Evolutionary conservation across 2,329 filamentous ascomycete genomes (phyloP), one percentile per base, ranked within the genome.

Genomic region (Colletotrichum falcatum): DNA sequence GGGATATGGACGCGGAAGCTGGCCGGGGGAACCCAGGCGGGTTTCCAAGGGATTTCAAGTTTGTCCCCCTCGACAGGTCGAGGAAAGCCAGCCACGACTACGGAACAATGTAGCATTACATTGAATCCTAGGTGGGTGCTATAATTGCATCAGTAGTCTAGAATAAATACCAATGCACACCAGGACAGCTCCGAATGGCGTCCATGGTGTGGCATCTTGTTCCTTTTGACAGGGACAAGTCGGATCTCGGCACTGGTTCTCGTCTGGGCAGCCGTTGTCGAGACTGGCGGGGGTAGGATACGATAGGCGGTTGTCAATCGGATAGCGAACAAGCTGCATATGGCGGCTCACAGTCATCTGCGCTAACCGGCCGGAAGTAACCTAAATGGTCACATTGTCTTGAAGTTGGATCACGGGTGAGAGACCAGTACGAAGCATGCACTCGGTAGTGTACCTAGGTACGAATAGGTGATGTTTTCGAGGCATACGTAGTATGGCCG

Each of bases 201-300:
- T n/a, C 58, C 58, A 67, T 66, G 8, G 60, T 44, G 14, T 42
- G 39, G 44, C 54, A 26, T 33, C 3, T 12, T 6, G 33, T 61
- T 61, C 9, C 39, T 16, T 16, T 51, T 62, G 53, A 60, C 44
- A 54, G 42, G 58, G 53, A 54, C 64, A 54, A 71, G 58, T 23
- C 68, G 68, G 68, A 26, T 54, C 16, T 68, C 68, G 68, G 68
- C 68, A 71, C 64, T 7, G n/a, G 7, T 56, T 61, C n/a, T 49
- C 28, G 48, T 11, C 35, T 51, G 35, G 26, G 55, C 55, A 54
- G 26, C 1, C 56, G n/a, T 66, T n/a, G 5, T 44, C 9, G 48
- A 53, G 59, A 20, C 14, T 26, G 54, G 51, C 37, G 11, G 35
- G 1, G 35, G 35, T 2, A 12, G 35, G 11, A 37, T 7, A 39